These are phyloP conservation scores for Quercus berberidifolia DNA, from an alignment of 306 rosid genomes.

Conservation along the genomic window DNA sequence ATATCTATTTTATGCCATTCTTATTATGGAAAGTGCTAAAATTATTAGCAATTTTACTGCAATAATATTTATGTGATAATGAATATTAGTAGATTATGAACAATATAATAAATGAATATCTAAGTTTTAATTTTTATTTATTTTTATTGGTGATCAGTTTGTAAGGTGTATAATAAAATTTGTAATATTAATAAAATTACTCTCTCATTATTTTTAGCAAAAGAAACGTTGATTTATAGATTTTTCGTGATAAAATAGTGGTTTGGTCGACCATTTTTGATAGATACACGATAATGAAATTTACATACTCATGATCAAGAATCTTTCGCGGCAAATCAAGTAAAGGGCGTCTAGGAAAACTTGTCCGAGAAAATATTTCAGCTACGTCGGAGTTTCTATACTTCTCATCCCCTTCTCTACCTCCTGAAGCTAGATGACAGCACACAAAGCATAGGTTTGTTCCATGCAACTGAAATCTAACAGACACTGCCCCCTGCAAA, in stretches of 20 bases:
- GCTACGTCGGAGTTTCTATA: slow-evolving; percentile 69
- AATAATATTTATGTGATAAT: too few species aligned
- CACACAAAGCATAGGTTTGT: slow-evolving; percentile 89
- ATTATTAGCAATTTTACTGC: too few species aligned
- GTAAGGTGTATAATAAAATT: too few species aligned
- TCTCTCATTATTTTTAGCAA: slow-evolving; percentile 22
- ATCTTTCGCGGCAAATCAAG: slow-evolving; percentile 69
- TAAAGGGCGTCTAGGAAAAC: slow-evolving; percentile 60
- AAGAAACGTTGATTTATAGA: slow-evolving; percentile 24
- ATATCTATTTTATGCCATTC: too few species aligned
- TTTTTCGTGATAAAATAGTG: neutral
- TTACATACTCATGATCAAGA: slow-evolving; percentile 73
- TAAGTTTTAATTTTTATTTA: too few species aligned
- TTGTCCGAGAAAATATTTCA: slow-evolving; percentile 68
- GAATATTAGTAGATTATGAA: too few species aligned
- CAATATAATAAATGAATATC: too few species aligned
- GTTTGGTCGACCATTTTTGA: slow-evolving; percentile 30
- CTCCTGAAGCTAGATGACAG: slow-evolving; percentile 88
- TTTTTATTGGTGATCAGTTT: too few species aligned
- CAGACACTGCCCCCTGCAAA: slow-evolving; percentile 86
- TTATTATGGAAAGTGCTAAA: too few species aligned
- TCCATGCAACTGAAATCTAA: slow-evolving; percentile 67
- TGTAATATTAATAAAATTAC: too few species aligned
- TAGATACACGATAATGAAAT: neutral
- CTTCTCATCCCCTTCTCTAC: slow-evolving; percentile 64